Conservation (phyloP, 2,329 filamentous ascomycete species). For the Colletotrichum melonis region DNA sequence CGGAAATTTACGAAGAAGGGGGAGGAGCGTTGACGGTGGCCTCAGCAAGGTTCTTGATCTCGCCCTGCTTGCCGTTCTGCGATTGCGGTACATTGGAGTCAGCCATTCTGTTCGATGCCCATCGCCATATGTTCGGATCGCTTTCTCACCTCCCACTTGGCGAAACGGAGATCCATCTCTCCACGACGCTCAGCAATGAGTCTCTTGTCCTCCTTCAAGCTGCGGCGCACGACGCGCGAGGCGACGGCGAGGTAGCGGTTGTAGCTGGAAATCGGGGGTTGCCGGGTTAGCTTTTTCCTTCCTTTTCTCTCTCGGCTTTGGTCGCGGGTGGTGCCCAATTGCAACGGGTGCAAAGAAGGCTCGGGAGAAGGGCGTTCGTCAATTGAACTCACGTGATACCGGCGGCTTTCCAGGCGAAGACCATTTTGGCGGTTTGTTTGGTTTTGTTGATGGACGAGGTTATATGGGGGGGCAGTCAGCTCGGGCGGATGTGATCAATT, state of each 20-base stretch:
- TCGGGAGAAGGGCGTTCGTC: background rate
- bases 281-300: slow-evolving; percentile 48
- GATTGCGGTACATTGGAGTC: slow-evolving; percentile 46
- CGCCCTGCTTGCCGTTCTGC: slow-evolving; percentile 97
- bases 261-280: slow-evolving; percentile 74
- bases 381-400: slow-evolving; percentile 85
- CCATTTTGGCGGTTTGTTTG: slow-evolving; percentile 76
- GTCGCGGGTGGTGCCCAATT: background rate
- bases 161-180: slow-evolving; percentile 87
- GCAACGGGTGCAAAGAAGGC: background rate
- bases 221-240: slow-evolving; percentile 93
- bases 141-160: slow-evolving; percentile 91
- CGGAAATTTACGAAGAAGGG: slow-evolving; percentile 47
- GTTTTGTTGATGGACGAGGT: slow-evolving; percentile 46
- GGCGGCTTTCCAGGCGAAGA: slow-evolving; percentile 98
- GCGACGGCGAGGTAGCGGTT: slow-evolving; percentile 99
- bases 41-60: slow-evolving; percentile 76
- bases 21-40: slow-evolving; percentile 59
- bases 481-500: slow-evolving; percentile 48
- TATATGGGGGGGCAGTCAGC: slow-evolving; percentile 36
- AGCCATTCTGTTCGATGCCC: slow-evolving; percentile 17
- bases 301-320: no score
- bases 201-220: slow-evolving; percentile 95
- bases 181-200: slow-evolving; percentile 89
- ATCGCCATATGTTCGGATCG: slow-evolving; percentile 15